phyloP scores from a whole-genome alignment of 495 filamentous ascomycete species.

The Cenococcum geophilum region DNA sequence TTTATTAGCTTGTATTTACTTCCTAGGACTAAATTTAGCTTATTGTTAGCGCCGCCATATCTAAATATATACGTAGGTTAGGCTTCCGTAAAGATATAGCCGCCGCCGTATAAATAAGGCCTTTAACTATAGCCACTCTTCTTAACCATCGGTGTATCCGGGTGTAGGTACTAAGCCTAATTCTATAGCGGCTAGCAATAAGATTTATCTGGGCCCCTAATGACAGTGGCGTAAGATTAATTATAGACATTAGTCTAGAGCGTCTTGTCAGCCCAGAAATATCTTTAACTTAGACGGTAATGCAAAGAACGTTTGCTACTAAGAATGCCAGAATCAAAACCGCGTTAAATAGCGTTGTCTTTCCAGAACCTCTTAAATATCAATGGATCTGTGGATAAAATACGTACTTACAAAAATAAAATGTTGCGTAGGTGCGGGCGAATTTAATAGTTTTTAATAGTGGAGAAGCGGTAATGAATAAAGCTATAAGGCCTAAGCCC shows the following conservation, averaged over 20 bases:
- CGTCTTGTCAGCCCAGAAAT: not conserved
- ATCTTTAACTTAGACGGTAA: not conserved
- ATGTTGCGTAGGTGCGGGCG: not conserved
- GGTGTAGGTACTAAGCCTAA: not conserved
- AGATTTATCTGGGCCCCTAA: not conserved
- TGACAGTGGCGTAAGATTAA: not conserved
- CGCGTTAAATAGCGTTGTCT: not conserved
- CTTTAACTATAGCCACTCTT: slow-evolving; percentile 1
- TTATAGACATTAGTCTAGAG: not conserved
- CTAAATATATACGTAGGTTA: not conserved
- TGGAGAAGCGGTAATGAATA: not conserved
- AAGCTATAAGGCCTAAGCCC: not conserved
- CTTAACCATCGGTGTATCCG: slow-evolving; percentile 6
- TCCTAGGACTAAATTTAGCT: not conserved
- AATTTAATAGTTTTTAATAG: not conserved
- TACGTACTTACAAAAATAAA: slow-evolving; percentile 11
- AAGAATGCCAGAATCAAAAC: not conserved
- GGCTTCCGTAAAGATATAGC: not conserved
- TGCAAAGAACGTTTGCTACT: not conserved
- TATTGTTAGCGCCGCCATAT: not conserved
- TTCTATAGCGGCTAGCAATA: not conserved
- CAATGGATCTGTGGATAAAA: slow-evolving; percentile 3
- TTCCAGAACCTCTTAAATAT: slow-evolving; percentile 7
- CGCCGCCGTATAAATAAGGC: not conserved
- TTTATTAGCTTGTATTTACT: not conserved